These are phyloP conservation scores for Podaxis carcinomalis DNA, from an alignment of 768 basidiomycete species.

Conservation along the genomic window DNA sequence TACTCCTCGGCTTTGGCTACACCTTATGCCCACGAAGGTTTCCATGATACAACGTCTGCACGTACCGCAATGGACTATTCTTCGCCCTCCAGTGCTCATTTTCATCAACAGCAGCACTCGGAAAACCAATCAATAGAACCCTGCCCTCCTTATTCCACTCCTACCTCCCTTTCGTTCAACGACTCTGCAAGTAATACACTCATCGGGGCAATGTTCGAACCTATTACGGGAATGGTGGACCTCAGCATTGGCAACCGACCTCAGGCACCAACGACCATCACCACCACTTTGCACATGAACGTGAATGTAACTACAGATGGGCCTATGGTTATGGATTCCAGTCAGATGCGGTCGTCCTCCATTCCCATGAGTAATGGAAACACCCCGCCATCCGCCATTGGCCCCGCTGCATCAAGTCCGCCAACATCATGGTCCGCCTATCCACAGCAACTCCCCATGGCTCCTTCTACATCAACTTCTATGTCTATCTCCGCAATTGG, in stretches of 20 bases:
- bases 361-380: slow-evolving; percentile 34
- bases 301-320: background rate
- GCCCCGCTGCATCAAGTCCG: background rate
- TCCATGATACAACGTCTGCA: background rate
- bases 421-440: background rate
- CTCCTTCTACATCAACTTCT: background rate
- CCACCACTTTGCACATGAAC: background rate
- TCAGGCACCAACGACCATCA: background rate
- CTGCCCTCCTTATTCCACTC: background rate
- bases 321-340: background rate
- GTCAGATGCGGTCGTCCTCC: slow-evolving; percentile 22
- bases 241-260: background rate
- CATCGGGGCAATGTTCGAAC: background rate
- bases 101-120: background rate
- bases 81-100: background rate
- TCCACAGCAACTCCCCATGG: background rate
- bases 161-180: background rate
- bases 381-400: background rate
- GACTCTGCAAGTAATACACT: background rate
- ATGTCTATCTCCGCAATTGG: background rate
- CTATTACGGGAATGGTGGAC: background rate
- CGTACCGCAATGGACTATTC: background rate
- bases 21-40: background rate
- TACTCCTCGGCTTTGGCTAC: background rate
- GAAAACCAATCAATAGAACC: background rate